Base-by-base conservation (phyloP, 202 grass and related monocot species). In the Zizania palustris region DNA sequence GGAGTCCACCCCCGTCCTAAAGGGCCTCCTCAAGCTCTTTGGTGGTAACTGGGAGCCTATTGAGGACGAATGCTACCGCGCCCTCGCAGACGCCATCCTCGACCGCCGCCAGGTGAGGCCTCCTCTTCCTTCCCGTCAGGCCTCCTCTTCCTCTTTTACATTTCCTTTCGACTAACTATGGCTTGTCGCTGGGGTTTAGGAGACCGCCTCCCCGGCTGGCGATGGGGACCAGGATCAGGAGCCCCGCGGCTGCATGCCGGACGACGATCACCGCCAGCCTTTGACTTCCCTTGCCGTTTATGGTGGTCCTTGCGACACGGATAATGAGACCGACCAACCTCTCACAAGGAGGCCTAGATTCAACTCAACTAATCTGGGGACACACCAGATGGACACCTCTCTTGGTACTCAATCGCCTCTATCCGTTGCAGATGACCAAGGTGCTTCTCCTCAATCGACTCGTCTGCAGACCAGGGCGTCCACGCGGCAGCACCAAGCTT, bases 51-150 rank as follows among this genome's bases (percentile, higher is more conserved):
- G 89, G 95, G 80, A 85, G 57, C 75, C 53, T 53, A 94, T 94
- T 16, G 87, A 98, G 84, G 89, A 92, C 0, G 89, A 88, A 13
- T 78, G 69, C 77, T 98, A 98, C 44, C 73, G 77, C n/a, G 81
- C 63, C 51, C 85, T 98, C 6, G 71, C 49, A 0, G 87, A 98
- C 4, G 89, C 95, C 54, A 85, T 98, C 70, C 74, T 88, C 0
- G 74, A 85, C 75, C 3, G 15, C 49, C 7, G 13, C 54, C 36
- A 60, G 40, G 67, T 68, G n/a, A 28, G 28, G 28, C 28, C 28
- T 28, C 28, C 28, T 28, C 28, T 28, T 28, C 28, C 28, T 28
- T n/a, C n/a, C n/a, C n/a, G n/a, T n/a, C n/a, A 28, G 28, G 28
- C 28, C 28, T 28, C 28, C 28, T 28, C 28, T 28, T 28, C 28